Evolutionary conservation across 331 rosid genomes (phyloP).

Genomic region (Quercus tomentella): DNA sequence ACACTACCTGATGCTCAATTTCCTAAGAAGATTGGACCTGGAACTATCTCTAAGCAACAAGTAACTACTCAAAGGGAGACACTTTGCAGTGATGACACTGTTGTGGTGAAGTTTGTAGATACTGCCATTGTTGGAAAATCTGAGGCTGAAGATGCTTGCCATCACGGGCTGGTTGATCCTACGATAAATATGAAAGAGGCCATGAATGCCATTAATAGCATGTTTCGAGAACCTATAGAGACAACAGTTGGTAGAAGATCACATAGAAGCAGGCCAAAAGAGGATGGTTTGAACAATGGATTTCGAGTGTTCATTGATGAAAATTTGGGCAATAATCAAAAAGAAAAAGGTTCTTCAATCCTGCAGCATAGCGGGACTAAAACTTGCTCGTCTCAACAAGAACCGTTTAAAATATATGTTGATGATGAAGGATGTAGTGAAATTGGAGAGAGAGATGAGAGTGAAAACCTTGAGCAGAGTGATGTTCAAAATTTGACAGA

Average conservation of each 20-base stretch:
- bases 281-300: conserved; percentile 30
- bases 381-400: conserved; percentile 37
- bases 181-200: conserved; percentile 95
- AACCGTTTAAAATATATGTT: conserved; percentile 59
- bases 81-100: conserved; percentile 58
- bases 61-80: conserved; percentile 15
- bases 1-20: conserved; percentile 19
- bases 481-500: conserved; percentile 26
- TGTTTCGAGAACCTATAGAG: conserved; percentile 82
- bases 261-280: conserved; percentile 26
- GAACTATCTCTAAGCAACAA: conserved; percentile 9
- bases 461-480: conserved; percentile 21
- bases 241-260: conserved; percentile 42
- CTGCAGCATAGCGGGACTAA: conserved; percentile 31
- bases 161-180: conserved; percentile 90
- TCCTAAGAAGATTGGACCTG: conserved; percentile 1
- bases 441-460: conserved; percentile 4
- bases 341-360: conserved; percentile 25
- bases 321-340: not conserved
- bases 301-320: conserved; percentile 20
- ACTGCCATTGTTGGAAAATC: conserved; percentile 73
- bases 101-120: conserved; percentile 68
- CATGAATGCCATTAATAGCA: conserved; percentile 73
- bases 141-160: conserved; percentile 85
- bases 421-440: conserved; percentile 54